Base-by-base conservation (phyloP, 306 rosid genomes). In the Prunus salicina region DNA sequence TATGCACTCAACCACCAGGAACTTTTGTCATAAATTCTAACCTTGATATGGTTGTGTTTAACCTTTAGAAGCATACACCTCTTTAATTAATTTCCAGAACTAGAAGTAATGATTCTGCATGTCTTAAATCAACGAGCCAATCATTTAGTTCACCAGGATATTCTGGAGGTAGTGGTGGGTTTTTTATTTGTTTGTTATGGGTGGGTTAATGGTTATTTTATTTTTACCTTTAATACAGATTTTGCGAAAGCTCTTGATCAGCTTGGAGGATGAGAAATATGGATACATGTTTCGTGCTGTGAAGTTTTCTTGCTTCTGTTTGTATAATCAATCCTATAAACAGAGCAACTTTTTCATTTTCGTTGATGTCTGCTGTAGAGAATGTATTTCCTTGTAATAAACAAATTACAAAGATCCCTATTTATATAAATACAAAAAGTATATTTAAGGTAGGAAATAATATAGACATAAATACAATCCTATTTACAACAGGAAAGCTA, bases 181-280 rank as follows among this genome's bases (percentile, higher is more conserved):
- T 43, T 32, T 20, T 53, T 13, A 0, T 64, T 5, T 47, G 2
- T 57, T 0, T 8, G 24, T 47, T 79, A 32, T 32, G 34, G 34
- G 34, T 4, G 9, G 43, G 25, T 50, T 61, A 62, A 63, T 60
- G 38, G 62, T 43, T 67, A 62, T 20, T 28, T 13, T 52, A 62
- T 61, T 20, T 68, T 34, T 43, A 18, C 69, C 49, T 49, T 14
- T 51, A 2, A 52, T 70, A 84, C 86, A 92, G 89, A 80, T 79
- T 79, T 89, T 82, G 78, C 81, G 69, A 84, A 63, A 85, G 87
- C 86, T 87, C 86, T 76, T 61, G n/a, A n/a, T n/a, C 82, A 74
- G 89, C 76, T 82, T 38, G 55, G 86, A 58, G 64, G 90, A 81
- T 80, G 81, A 79, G 87, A 81, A 81, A 81, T 56, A 78, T 83